Evolutionary conservation across 2,329 filamentous ascomycete species (phyloP).

Genomic region (Chaetomium olivaceum): DNA sequence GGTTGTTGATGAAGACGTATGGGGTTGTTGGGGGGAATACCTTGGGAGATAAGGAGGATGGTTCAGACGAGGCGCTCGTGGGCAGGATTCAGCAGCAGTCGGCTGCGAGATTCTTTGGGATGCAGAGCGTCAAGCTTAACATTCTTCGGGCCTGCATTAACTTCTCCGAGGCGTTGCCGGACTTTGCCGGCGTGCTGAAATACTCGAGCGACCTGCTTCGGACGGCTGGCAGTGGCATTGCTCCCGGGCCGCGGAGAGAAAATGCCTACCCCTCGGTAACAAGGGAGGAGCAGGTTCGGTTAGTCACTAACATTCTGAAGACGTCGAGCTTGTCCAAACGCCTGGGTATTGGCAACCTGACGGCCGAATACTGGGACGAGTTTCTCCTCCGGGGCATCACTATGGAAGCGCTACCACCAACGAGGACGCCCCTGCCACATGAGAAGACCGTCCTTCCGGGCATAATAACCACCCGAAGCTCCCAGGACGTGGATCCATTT

Average conservation of each 20-base stretch:
- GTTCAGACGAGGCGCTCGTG: constrained; percentile 55
- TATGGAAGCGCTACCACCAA: constrained; percentile 62
- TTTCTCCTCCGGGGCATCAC: constrained; percentile 81
- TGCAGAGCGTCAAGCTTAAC: constrained; percentile 77
- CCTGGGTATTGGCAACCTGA: constrained; percentile 67
- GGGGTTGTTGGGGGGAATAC: constrained; percentile 55
- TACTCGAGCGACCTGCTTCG: constrained; percentile 84
- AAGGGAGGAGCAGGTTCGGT: constrained; percentile 78
- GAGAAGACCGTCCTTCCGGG: constrained; percentile 56
- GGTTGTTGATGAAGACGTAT: constrained; percentile 62
- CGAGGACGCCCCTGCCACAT: constrained; percentile 67
- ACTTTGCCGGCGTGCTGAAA: constrained; percentile 84
- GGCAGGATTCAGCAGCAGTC: constrained; percentile 62
- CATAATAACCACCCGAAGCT: constrained; percentile 51
- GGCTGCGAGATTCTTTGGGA: constrained; percentile 68
- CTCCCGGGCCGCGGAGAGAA: constrained; percentile 67
- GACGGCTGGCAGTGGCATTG: constrained; percentile 77
- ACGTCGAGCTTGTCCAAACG: constrained; percentile 76
- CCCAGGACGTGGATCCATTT: constrained; percentile 75
- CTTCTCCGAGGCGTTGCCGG: constrained; percentile 89
- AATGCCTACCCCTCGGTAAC: constrained; percentile 70
- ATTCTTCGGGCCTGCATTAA: constrained; percentile 87
- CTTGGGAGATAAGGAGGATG: constrained; percentile 36
- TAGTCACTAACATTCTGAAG: constrained; percentile 83
- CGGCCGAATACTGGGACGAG: constrained; percentile 95